Evolutionary conservation across 1,284 basidiomycete genomes (phyloP), one percentile per base, ranked within the genome.

Genomic region (Ustanciosporium gigantosporum): DNA sequence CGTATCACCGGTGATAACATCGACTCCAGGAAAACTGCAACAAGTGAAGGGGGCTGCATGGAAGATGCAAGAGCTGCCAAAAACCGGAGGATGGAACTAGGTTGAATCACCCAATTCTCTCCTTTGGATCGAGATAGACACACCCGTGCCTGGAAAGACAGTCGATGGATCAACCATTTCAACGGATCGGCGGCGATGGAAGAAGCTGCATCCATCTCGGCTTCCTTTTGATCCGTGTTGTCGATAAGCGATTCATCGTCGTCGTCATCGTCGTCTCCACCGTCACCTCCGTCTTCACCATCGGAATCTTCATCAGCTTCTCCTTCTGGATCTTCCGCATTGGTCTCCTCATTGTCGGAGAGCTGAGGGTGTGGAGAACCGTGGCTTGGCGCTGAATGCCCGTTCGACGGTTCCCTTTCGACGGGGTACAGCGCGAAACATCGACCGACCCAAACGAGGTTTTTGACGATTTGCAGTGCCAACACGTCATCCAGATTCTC

Each of bases 101-200:
- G 88, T 58, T 90, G 88, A 17, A 88, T 84, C 5, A 85, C 82
- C 91, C 93, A 97, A 55, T 82, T 36, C 14, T 32, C 16, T 2
- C 46, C 42, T n/a, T 57, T 57, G 20, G 45, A 41, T 21, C 53
- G 56, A 5, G 55, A 38, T 19, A 82, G 79, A 29, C 81, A 74
- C 25, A 78, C 73, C 25, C 82, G 79, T 14, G 88, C 85, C 75
- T 94, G 88, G 79, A 90, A 94, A 0, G 93, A 96, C 34, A 97
- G 81, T 66, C 89, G 89, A 16, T 91, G 91, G 82, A 96, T 96
- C 31, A 97, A 80, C 91, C 93, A 97, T 0, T 89, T 84, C 1
- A 97, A 81, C 0, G 87, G 88, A 65, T 88, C 85, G 6, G 78
- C 37, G 6, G 53, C 60, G 42, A 61, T 55, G n/a, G 36, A 24